phyloP scores from a whole-genome alignment of 768 basidiomycete genomes.

The Amanita muscaria region DNA sequence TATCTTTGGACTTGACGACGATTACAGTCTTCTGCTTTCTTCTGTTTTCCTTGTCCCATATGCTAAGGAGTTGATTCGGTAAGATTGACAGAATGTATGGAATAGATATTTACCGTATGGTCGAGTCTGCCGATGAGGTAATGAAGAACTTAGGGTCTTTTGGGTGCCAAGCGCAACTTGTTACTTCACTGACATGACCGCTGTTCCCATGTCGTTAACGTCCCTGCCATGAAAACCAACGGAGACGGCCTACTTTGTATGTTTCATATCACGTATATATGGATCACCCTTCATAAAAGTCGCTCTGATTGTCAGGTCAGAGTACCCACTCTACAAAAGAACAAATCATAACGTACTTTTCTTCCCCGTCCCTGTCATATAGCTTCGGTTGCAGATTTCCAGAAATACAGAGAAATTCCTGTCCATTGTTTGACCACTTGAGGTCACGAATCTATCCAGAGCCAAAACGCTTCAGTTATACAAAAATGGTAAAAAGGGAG shows the following conservation, averaged over 20 bases:
- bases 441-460: conserved; percentile 72
- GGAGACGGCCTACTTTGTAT: conserved; percentile 70
- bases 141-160: conserved; percentile 78
- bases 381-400: conserved; percentile 84
- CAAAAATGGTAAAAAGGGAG: conserved; percentile 11
- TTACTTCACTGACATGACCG: conserved; percentile 90
- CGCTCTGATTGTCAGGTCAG: conserved; percentile 52
- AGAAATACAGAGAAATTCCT: conserved; percentile 78
- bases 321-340: conserved; percentile 23
- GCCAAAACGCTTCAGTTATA: conserved; percentile 2
- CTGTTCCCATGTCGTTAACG: conserved; percentile 30
- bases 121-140: conserved; percentile 92
- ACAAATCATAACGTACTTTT: conserved; percentile 52
- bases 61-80: conserved; percentile 34
- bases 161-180: conserved; percentile 90
- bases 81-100: neutral
- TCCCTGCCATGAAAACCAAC: neutral
- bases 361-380: conserved; percentile 89
- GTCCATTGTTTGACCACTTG: conserved; percentile 83
- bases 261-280: conserved; percentile 97
- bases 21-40: conserved; percentile 94
- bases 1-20: conserved; percentile 92
- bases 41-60: conserved; percentile 92
- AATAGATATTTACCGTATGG: conserved; percentile 56
- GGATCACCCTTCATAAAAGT: conserved; percentile 91